Evolutionary conservation across 2,329 filamentous ascomycete genomes (phyloP).

Genomic region (Arthroderma uncinatum): DNA sequence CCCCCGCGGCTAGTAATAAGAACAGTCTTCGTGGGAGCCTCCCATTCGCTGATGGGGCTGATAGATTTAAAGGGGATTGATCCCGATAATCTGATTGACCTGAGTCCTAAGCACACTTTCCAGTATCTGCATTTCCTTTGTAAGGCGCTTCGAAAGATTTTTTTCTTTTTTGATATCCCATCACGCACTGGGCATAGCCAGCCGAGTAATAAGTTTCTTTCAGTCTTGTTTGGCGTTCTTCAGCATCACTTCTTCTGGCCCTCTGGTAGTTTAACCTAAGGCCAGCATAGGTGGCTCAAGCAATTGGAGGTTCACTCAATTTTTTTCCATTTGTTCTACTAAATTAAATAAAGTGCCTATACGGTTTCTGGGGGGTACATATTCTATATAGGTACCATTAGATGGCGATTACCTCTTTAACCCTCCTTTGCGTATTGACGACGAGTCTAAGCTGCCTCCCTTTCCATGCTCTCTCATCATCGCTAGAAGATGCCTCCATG

Average conservation of each 20-base stretch:
- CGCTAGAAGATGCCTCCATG: not conserved
- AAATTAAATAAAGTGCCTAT: too few species aligned
- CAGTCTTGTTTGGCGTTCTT: not conserved
- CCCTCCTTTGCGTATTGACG: conserved; percentile 49
- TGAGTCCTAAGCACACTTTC: not conserved
- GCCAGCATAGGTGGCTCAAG: not conserved
- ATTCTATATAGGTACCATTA: not conserved
- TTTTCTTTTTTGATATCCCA: not conserved
- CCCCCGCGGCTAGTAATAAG: not conserved
- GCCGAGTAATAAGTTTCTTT: not conserved
- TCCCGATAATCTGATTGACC: not conserved
- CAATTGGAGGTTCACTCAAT: not conserved
- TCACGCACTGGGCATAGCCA: not conserved
- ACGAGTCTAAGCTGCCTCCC: conserved; percentile 51
- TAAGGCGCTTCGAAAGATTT: not conserved
- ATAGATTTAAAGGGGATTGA: not conserved
- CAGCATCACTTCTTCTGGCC: not conserved
- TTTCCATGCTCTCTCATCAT: conserved; percentile 27
- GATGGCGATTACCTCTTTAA: conserved; percentile 22
- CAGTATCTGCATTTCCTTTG: not conserved
- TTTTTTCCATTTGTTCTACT: not conserved
- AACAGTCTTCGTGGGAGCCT: not conserved
- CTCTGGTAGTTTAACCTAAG: not conserved
- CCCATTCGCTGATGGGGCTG: not conserved
- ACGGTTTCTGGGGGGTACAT: too few species aligned